Evolutionary conservation across 352 stramenopile species (phyloP).

Genomic region (Pythium graminicola): DNA sequence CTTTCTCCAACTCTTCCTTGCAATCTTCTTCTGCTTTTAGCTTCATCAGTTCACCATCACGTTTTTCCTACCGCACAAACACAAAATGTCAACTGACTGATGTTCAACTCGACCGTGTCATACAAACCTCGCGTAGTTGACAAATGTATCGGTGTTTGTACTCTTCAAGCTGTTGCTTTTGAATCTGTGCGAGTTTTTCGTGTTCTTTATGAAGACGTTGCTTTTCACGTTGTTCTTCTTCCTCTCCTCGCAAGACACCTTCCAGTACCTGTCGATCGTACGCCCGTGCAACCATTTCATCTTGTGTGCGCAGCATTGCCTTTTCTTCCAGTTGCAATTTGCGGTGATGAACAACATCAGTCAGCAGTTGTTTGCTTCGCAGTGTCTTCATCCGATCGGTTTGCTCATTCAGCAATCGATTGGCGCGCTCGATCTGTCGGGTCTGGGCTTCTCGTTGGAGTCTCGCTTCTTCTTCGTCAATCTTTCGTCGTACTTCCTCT

Average conservation of each 20-base stretch:
- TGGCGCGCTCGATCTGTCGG: conserved; percentile 82
- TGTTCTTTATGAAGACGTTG: conserved; percentile 42
- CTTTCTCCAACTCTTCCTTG: conserved; percentile 47
- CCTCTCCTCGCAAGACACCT: conserved; percentile 42
- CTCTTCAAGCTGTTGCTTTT: conserved; percentile 77
- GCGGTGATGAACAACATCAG: conserved; percentile 81
- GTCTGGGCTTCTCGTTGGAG: conserved; percentile 65
- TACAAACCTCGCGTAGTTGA: conserved; percentile 59
- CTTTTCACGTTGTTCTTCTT: conserved; percentile 40
- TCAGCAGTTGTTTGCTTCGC: conserved; percentile 73
- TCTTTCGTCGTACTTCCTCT: conserved; percentile 62
- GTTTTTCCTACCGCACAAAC: conserved; percentile 74
- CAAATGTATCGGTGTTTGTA: conserved; percentile 80
- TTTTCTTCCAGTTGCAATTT: conserved; percentile 80
- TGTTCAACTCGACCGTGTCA: too few species aligned
- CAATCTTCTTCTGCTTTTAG: conserved; percentile 52
- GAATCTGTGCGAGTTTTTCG: conserved; percentile 42
- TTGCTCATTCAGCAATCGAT: conserved; percentile 84
- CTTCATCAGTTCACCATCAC: conserved; percentile 56
- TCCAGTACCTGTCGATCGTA: conserved; percentile 47
- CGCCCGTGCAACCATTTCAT: conserved; percentile 38
- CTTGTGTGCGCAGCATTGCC: conserved; percentile 41
- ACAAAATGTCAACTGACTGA: too few species aligned
- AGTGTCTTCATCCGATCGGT: conserved; percentile 92
- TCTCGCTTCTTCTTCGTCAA: conserved; percentile 71